Evolutionary conservation across 345 rosid species (phyloP), one percentile per base, ranked within the genome.

Genomic region (Trapa bicornis): DNA sequence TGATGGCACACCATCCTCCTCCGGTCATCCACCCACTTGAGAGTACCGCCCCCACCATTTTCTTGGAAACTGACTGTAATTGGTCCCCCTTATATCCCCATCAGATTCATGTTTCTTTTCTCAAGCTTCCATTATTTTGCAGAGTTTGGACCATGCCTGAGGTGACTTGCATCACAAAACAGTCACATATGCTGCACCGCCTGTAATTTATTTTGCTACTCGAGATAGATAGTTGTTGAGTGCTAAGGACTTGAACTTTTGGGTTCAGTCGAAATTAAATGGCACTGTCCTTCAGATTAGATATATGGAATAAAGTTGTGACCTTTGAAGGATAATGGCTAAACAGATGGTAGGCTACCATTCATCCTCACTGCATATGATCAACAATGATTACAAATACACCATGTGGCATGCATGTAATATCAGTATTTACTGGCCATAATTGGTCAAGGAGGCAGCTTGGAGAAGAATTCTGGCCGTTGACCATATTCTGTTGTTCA

Each of bases 401-500:
- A 22, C n/a, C 56, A 54, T 22, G 8, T 12, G n/a, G 22, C 35
- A 54, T 58, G 16, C 32, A 57, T 41, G 43, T 41, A 0, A 57
- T 57, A 57, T 57, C 5, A 22, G 37, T 58, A 58, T 58, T 58
- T 58, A 33, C 63, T 58, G 14, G 63, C 10, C 33, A 58, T 7
- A 32, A 32, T 32, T 4, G 38, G 32, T 33, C 5, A 38, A 58
- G 63, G 63, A 58, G 35, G 14, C 38, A 3, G 15, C 38, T 10
- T 35, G 15, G 63, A 35, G 36, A 58, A 32, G 37, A 58, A 32
- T 58, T 32, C 38, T 35, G 9, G 15, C 15, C 5, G 38, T 32
- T 12, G 63, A 58, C 63, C 14, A 32, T 32, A 58, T 58, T 32
- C 37, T 14, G 63, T 11, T 10, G 37, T 11, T 87, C 83, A 85